These are phyloP conservation scores for Tilletia horrida DNA, from an alignment of 1,284 basidiomycete species.

Conservation along the genomic window DNA sequence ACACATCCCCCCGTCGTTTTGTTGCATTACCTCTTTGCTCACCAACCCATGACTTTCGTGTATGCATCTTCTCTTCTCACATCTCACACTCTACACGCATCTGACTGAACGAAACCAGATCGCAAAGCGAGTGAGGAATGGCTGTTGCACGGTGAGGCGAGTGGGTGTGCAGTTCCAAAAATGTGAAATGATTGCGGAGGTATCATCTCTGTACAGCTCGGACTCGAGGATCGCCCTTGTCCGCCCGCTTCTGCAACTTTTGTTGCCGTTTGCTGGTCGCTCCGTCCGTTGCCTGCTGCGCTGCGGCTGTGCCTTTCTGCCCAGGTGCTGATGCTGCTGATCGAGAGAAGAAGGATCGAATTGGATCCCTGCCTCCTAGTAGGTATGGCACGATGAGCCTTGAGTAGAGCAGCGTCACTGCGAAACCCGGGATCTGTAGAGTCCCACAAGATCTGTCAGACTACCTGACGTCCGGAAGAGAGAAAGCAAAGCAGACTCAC, in stretches of 20 bases:
- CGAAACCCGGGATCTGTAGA: slow-evolving; percentile 52
- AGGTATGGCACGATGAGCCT: slow-evolving; percentile 50
- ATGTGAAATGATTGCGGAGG: not conserved
- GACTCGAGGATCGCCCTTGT: slow-evolving; percentile 43
- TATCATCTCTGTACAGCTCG: not conserved
- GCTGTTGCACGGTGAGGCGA: too few relatives aligned
- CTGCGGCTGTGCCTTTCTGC: slow-evolving; percentile 28
- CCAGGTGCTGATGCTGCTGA: slow-evolving; percentile 19
- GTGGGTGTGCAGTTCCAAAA: too few relatives aligned
- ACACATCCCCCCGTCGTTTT: too few relatives aligned
- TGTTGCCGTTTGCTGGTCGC: slow-evolving; percentile 46
- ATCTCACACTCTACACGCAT: too few relatives aligned
- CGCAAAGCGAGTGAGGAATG: too few relatives aligned
- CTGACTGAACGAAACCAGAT: too few relatives aligned
- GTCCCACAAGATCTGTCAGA: too few relatives aligned
- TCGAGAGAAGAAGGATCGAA: slow-evolving; percentile 25
- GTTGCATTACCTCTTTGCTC: too few relatives aligned
- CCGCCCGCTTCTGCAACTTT: slow-evolving; percentile 48
- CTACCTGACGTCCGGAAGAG: not conserved
- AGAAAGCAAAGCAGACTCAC: slow-evolving; percentile 32
- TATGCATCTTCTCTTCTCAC: slow-evolving; percentile 7
- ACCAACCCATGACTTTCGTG: not conserved
- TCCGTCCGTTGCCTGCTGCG: slow-evolving; percentile 22
- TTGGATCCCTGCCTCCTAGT: slow-evolving; percentile 38
- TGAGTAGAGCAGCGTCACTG: slow-evolving; percentile 41